phyloP scores from a whole-genome alignment of 2,329 filamentous ascomycete species.

The Cytospora schulzeri region DNA sequence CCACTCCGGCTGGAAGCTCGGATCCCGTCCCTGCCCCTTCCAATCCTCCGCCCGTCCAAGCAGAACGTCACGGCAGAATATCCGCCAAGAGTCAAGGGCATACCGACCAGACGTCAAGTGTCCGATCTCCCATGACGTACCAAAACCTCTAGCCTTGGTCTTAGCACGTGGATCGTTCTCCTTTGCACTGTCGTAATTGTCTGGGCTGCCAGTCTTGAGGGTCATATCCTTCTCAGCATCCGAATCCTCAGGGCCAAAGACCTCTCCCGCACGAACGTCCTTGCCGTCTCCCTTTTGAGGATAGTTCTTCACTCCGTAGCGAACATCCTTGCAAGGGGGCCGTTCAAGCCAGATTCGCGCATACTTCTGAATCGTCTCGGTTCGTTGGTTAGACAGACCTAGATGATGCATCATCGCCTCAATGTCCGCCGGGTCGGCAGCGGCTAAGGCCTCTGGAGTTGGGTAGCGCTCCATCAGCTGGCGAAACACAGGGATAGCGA shows the following conservation, averaged over 20 bases:
- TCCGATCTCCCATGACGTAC: conserved; percentile 76
- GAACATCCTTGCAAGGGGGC: conserved; percentile 61
- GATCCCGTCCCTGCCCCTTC: conserved; percentile 57
- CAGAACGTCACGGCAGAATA: conserved; percentile 83
- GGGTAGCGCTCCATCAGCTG: conserved; percentile 69
- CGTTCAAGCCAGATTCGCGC: conserved; percentile 67
- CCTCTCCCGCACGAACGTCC: conserved; percentile 37
- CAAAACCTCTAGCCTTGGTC: conserved; percentile 28
- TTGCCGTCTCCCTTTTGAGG: conserved; percentile 34
- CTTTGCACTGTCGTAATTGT: conserved; percentile 3
- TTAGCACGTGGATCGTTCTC: conserved; percentile 28
- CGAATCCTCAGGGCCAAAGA: conserved; percentile 33
- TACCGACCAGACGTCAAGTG: conserved; percentile 83
- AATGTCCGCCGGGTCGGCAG: conserved; percentile 58
- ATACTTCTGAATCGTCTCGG: conserved; percentile 68
- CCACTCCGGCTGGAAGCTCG: conserved; percentile 81
- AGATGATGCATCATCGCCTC: conserved; percentile 66
- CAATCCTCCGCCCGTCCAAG: conserved; percentile 67
- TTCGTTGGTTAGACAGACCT: conserved; percentile 70
- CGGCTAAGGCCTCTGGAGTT: conserved; percentile 63
- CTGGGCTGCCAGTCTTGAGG: background rate
- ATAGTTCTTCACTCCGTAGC: conserved; percentile 57
- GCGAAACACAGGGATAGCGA: conserved; percentile 76
- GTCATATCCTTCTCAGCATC: conserved; percentile 5
- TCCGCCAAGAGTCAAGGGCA: conserved; percentile 86